Evolutionary conservation across 495 filamentous ascomycete genomes (phyloP).

Genomic region (Penicillium flavigenum): DNA sequence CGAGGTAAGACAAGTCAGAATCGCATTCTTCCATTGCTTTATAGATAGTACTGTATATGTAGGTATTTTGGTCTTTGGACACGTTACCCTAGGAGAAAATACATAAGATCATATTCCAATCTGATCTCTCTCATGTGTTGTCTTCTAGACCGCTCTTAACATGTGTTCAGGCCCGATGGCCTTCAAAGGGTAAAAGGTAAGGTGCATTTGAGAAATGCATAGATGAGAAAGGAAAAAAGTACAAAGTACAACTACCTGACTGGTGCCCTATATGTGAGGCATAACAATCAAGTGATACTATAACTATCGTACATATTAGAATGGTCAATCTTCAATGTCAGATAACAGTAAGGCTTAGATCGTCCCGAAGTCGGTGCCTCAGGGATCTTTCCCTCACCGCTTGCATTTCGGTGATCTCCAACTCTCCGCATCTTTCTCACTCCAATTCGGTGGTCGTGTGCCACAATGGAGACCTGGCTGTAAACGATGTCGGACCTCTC

Average conservation of each 20-base stretch:
- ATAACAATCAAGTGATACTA: background rate
- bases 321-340: background rate
- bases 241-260: constrained; percentile 1
- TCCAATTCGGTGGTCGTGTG: constrained; percentile 31
- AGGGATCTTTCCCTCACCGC: constrained; percentile 21
- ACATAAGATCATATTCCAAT: constrained; percentile 3
- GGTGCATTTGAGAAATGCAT: background rate
- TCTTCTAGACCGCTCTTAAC: constrained; percentile 17
- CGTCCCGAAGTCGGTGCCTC: background rate
- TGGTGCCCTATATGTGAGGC: background rate
- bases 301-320: too few relatives aligned
- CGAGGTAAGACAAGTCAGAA: constrained; percentile 7
- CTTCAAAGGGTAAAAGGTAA: background rate
- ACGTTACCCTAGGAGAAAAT: constrained; percentile 4
- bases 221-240: background rate
- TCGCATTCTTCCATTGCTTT: background rate
- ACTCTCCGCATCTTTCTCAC: constrained; percentile 18
- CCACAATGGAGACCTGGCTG: constrained; percentile 25
- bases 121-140: constrained; percentile 14
- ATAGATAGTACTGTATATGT: background rate
- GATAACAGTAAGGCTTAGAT: background rate
- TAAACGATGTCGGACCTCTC: constrained; percentile 47
- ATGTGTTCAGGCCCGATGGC: constrained; percentile 12
- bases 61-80: constrained; percentile 5
- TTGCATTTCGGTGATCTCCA: constrained; percentile 19